phyloP scores from a whole-genome alignment of 2,329 filamentous ascomycete genomes.

The Passalora sequoiae region DNA sequence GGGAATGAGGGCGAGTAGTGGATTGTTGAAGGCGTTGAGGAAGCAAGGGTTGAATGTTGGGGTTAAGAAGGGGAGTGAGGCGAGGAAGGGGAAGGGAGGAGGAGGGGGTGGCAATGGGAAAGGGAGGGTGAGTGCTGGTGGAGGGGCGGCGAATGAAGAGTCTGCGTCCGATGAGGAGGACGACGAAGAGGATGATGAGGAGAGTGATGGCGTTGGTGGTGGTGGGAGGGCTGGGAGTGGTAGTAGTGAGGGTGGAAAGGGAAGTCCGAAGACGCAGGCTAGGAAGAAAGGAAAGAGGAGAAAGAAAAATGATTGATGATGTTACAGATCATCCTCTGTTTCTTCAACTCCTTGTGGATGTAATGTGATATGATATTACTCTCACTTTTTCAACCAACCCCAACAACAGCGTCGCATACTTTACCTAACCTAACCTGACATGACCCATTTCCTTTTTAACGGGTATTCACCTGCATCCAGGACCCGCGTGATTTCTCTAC shows the following conservation, averaged over 20 bases:
- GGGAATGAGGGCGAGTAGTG: slow-evolving; percentile 67
- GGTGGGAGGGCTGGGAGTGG: neutral
- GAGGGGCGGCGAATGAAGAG: slow-evolving; percentile 7
- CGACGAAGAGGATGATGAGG: slow-evolving; percentile 14
- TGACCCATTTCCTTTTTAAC: too few species aligned
- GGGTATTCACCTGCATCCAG: too few species aligned
- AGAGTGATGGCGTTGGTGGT: slow-evolving; percentile 6
- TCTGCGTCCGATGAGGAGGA: slow-evolving; percentile 14
- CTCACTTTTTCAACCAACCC: too few species aligned
- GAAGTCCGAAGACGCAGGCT: slow-evolving; percentile 18
- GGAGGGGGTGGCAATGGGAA: too few species aligned
- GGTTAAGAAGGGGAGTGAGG: slow-evolving; percentile 78
- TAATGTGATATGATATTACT: too few species aligned
- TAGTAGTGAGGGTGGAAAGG: slow-evolving; percentile 2
- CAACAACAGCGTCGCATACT: too few species aligned
- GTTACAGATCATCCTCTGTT: neutral
- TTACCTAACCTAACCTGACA: too few species aligned
- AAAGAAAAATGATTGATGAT: slow-evolving; percentile 13
- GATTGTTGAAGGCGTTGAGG: slow-evolving; percentile 67
- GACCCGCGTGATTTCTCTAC: too few species aligned
- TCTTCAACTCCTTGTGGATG: neutral
- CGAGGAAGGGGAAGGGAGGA: slow-evolving; percentile 36
- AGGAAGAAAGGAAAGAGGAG: slow-evolving; percentile 25
- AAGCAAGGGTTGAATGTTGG: slow-evolving; percentile 78
- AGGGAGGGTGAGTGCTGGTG: too few species aligned